Conservation (phyloP, 495 filamentous ascomycete species). For the Lepidopterella palustris region DNA sequence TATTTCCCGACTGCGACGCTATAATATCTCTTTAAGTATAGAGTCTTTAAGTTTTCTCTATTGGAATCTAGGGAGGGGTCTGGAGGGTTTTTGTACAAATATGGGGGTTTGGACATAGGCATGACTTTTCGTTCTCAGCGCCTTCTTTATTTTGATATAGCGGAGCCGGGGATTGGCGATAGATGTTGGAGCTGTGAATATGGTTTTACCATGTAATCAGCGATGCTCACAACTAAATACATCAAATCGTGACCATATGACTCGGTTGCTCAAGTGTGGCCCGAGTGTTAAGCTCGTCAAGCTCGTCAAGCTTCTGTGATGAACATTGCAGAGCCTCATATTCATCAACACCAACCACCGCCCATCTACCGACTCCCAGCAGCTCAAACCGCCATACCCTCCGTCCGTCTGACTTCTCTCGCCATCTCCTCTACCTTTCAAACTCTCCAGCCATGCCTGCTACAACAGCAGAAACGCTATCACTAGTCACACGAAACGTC, state of each 20-base stretch:
- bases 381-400: background rate
- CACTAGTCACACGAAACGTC: slow-evolving; percentile 84
- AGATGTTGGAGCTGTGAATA: background rate
- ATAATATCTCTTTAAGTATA: slow-evolving; percentile 32
- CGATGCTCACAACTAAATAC: background rate
- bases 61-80: background rate
- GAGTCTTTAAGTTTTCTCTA: background rate
- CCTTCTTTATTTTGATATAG: background rate
- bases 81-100: background rate
- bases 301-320: slow-evolving; percentile 1
- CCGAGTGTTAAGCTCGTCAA: background rate
- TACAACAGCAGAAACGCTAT: slow-evolving; percentile 91
- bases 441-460: slow-evolving; percentile 64
- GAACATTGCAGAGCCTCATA: slow-evolving; percentile 16
- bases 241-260: no score
- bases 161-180: background rate
- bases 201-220: background rate
- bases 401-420: background rate
- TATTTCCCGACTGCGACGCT: slow-evolving; percentile 77
- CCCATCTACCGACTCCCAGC: slow-evolving; percentile 1
- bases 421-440: slow-evolving; percentile 13
- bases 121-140: background rate
- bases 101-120: background rate
- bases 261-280: no score
- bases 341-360: slow-evolving; percentile 10